Base-by-base conservation (phyloP, 805 yeast species). In the Kluyveromyces lactis region DNA sequence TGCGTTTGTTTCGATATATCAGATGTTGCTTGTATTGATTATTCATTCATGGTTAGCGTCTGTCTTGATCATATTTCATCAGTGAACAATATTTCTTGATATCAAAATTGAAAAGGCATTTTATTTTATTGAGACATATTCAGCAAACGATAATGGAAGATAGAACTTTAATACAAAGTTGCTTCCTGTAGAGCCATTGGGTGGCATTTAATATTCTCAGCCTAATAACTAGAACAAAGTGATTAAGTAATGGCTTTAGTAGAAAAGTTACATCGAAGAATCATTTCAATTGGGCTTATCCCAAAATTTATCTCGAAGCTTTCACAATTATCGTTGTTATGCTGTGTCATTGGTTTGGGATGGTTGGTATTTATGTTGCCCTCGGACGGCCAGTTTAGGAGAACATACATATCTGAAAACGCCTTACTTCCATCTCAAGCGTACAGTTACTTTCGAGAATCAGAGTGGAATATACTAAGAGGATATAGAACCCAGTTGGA, bases 381-480 rank as follows among this genome's bases (percentile, higher is more conserved):
- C 0, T 45, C 77, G 49, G 82, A 82, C 13, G 97, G 96, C 16
- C 86, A 85, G 54, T 86, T 67, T 58, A 68, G 97, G 40, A 63
- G 69, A 46, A 86, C 96, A 2, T 92, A 92, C 58, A 82, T 89
- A 10, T 82, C 95, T 6, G 99, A 92, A 56, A 92, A 92, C 62
- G 99, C 99, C 24, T 67, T 92, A 58, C 79, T 92, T 85, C 97
- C 99, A 6, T 89, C 95, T 0, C 97, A 92, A 58, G 97, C 92
- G 2, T 80, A 81, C 50, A 79, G 94, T 18, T 87, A 86, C 56
- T 92, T 85, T 58, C 71, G 97, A 40, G 97, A 90, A 54, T 77
- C 86, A 30, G 97, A 92, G 57, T 92, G 97, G 97, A 86, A 89
- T 52, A 67, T 83, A 40, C 75, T 86, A 24, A 68, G 97, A 42